Evolutionary conservation across 2,329 filamentous ascomycete species (phyloP).

Genomic region (Mycosphaerella sp.): DNA sequence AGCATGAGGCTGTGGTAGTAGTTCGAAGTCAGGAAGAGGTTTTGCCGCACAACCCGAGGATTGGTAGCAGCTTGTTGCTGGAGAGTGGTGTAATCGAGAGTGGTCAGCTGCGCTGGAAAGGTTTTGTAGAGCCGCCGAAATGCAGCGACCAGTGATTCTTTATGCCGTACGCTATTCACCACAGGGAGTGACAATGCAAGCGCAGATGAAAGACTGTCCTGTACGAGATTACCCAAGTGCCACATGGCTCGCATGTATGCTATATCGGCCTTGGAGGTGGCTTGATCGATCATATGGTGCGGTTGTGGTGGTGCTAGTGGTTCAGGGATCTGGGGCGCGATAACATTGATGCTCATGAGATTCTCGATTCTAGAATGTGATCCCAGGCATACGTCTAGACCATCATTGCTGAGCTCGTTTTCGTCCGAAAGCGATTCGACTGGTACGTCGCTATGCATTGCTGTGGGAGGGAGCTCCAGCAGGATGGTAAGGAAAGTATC

Average conservation of each 20-base stretch:
- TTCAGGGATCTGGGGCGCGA: conserved; percentile 37
- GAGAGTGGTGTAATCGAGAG: conserved; percentile 58
- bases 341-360: conserved; percentile 48
- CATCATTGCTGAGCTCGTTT: conserved; percentile 44
- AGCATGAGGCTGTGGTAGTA: conserved; percentile 80
- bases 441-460: conserved; percentile 71
- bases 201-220: conserved; percentile 69
- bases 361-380: conserved; percentile 41
- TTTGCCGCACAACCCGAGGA: conserved; percentile 65
- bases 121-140: conserved; percentile 67
- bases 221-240: conserved; percentile 71
- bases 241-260: conserved; percentile 68
- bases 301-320: conserved; percentile 31
- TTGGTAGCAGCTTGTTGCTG: conserved; percentile 52
- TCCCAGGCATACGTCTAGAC: conserved; percentile 54
- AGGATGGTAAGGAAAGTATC: conserved; percentile 77
- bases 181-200: conserved; percentile 68
- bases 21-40: conserved; percentile 71
- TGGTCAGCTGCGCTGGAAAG: conserved; percentile 65
- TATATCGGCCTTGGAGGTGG: conserved; percentile 32
- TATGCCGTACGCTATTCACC: conserved; percentile 61
- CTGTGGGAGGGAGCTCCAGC: conserved; percentile 68
- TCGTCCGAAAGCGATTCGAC: conserved; percentile 68
- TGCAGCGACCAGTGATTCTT: conserved; percentile 61
- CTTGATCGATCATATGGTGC: conserved; percentile 32